Evolutionary conservation across 2,329 filamentous ascomycete species (phyloP).

Genomic region (Penicillium brasilianum): DNA sequence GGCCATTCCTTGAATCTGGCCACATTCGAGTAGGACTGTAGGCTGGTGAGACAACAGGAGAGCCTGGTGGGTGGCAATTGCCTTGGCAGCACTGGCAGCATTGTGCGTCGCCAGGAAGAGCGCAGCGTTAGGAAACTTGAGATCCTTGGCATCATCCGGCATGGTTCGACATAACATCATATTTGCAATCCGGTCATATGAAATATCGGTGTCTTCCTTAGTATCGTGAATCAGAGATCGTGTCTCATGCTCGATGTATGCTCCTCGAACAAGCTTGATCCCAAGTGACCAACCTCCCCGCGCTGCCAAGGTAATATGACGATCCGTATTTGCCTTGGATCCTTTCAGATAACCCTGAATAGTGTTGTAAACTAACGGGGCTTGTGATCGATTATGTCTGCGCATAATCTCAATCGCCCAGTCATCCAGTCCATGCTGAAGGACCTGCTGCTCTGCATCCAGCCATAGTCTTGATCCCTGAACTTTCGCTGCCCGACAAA

Average conservation of each 20-base stretch:
- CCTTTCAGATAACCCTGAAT: constrained; percentile 54
- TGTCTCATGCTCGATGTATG: constrained; percentile 51
- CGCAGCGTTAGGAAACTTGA: constrained; percentile 40
- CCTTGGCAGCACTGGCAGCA: constrained; percentile 50
- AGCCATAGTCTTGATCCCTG: constrained; percentile 50
- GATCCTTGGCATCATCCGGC: constrained; percentile 38
- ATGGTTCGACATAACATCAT: constrained; percentile 51
- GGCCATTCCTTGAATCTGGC: constrained; percentile 88
- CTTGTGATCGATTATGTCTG: constrained; percentile 44
- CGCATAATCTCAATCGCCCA: constrained; percentile 56
- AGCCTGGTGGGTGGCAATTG: constrained; percentile 41
- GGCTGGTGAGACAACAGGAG: constrained; percentile 49
- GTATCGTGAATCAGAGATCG: constrained; percentile 44
- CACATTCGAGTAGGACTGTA: constrained; percentile 59
- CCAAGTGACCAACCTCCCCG: constrained; percentile 48
- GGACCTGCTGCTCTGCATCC: constrained; percentile 54
- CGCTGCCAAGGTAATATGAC: constrained; percentile 46
- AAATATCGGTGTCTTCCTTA: constrained; percentile 45
- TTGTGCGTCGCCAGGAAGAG: constrained; percentile 62
- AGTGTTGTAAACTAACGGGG: constrained; percentile 49
- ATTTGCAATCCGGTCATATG: constrained; percentile 57
- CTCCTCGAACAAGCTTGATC: constrained; percentile 54
- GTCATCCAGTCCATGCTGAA: constrained; percentile 51
- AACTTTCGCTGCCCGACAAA: constrained; percentile 41
- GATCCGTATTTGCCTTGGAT: constrained; percentile 44